Evolutionary conservation across 805 yeast species (phyloP).

Genomic region (Hanseniaspora mollemarum): DNA sequence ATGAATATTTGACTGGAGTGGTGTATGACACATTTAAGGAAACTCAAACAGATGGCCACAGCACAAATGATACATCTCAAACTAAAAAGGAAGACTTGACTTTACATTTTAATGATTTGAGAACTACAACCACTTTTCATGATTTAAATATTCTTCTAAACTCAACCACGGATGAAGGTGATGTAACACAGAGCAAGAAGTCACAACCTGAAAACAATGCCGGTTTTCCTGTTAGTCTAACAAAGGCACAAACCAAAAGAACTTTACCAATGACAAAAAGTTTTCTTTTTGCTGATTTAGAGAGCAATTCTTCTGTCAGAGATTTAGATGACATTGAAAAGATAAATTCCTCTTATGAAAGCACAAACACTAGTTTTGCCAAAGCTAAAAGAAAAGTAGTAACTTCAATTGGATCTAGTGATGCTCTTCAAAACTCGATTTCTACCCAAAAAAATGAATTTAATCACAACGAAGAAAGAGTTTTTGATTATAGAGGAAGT

Average conservation of each 20-base stretch:
- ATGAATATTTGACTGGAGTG: not conserved
- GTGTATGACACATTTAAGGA: not conserved
- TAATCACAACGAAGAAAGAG: not conserved
- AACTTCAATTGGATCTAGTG: not conserved
- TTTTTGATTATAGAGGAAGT: slow-evolving; percentile 9
- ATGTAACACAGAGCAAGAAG: no score
- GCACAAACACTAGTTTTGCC: not conserved
- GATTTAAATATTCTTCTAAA: not conserved
- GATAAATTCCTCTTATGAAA: not conserved
- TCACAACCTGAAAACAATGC: no score
- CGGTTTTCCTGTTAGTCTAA: not conserved
- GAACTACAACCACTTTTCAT: slow-evolving; percentile 6
- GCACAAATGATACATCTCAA: not conserved
- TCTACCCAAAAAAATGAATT: not conserved
- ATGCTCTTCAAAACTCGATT: not conserved
- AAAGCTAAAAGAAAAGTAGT: slow-evolving; percentile 6
- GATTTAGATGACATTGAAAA: not conserved
- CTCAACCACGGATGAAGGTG: not conserved
- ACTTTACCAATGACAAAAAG: slow-evolving; percentile 1
- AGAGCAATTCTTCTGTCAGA: not conserved
- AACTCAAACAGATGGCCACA: no score
- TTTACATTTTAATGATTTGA: not conserved
- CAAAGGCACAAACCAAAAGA: not conserved
- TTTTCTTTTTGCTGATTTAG: slow-evolving; percentile 8
- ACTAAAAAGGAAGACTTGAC: not conserved